Evolutionary conservation across 306 rosid genomes (phyloP).

Genomic region (Cyamopsis tetragonoloba): DNA sequence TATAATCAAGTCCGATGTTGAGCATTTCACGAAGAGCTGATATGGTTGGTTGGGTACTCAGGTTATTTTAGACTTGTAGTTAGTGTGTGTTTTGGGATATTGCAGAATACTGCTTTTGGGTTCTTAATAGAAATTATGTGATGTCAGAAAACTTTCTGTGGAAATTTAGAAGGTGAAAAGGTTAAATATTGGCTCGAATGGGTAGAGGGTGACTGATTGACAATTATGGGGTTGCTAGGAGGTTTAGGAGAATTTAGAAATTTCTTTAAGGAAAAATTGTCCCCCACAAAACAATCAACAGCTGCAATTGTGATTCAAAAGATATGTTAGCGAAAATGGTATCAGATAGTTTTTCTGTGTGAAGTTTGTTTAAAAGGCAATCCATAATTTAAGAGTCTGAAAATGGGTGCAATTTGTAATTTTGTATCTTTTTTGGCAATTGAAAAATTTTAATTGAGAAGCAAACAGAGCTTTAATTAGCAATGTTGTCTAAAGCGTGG

Average conservation of each 20-base stretch:
- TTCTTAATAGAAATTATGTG: background rate
- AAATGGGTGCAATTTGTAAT: background rate
- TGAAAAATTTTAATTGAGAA: background rate
- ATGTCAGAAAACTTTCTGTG: background rate
- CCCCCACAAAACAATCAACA: background rate
- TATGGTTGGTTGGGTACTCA: background rate
- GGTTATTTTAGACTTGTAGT: background rate
- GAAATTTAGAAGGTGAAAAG: background rate
- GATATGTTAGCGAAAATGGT: background rate
- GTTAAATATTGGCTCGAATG: background rate
- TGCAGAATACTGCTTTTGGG: slow-evolving; percentile 7
- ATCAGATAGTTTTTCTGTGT: background rate
- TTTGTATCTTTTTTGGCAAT: background rate
- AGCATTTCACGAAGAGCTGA: background rate
- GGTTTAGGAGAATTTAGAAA: background rate
- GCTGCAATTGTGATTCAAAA: background rate
- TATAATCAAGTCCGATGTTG: background rate
- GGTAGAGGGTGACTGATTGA: background rate
- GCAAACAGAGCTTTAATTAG: background rate
- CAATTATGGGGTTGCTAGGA: background rate
- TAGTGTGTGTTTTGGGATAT: background rate
- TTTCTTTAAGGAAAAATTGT: background rate
- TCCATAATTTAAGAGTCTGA: background rate
- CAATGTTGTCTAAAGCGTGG: too few relatives aligned
- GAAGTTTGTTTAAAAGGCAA: background rate